Percentiles rank a stretch among this genome's conserved stretches.
Evolutionary conservation across 257 asterid species (phyloP).

Genomic region (Solanum paucissectum): DNA sequence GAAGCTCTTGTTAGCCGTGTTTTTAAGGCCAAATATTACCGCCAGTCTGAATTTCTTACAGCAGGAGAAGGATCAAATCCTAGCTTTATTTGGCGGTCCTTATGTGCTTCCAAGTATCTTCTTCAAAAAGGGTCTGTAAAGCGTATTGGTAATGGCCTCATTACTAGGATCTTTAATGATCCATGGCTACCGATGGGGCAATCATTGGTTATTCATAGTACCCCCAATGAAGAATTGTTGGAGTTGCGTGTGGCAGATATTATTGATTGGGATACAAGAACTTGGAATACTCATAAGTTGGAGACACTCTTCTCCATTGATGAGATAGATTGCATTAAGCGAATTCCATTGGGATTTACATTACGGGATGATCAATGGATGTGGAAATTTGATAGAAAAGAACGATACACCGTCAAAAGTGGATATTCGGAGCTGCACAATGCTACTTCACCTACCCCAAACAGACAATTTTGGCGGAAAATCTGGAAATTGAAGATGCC

Average conservation of each 20-base stretch:
- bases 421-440: no score
- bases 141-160: background rate
- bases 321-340: background rate
- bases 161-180: background rate
- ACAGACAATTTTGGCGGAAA: no score
- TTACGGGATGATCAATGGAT: background rate
- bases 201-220: no score
- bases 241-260: background rate
- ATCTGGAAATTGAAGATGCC: background rate
- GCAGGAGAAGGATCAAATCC: background rate
- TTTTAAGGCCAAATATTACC: background rate
- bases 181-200: background rate
- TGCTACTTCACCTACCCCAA: background rate
- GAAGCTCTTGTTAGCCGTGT: background rate
- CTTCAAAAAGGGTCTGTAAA: background rate
- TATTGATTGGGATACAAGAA: background rate
- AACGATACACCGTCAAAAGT: background rate
- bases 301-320: background rate
- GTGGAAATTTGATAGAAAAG: background rate
- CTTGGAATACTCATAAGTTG: background rate
- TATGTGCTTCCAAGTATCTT: background rate
- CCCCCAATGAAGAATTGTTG: no score
- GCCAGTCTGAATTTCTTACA: background rate
- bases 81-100: background rate
- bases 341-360: background rate